These are phyloP conservation scores for Candolleomyces aberdarensis DNA, from an alignment of 768 basidiomycete species.

Conservation along the genomic window DNA sequence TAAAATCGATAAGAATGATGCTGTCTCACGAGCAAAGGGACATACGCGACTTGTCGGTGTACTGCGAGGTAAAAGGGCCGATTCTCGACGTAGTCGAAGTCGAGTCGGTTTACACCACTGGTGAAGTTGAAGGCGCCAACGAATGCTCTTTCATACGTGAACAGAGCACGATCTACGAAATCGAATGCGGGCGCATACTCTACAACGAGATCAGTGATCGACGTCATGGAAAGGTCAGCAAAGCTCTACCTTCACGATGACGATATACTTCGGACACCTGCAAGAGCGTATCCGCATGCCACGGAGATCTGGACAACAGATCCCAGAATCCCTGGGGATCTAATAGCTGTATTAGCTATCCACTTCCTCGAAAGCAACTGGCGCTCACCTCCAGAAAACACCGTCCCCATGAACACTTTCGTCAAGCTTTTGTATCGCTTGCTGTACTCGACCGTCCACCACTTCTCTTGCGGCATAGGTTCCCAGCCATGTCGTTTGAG, in stretches of 20 bases:
- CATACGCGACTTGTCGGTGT: slow-evolving; percentile 79
- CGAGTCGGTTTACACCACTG: slow-evolving; percentile 75
- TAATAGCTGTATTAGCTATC: slow-evolving; percentile 21
- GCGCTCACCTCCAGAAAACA: slow-evolving; percentile 73
- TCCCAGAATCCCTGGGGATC: slow-evolving; percentile 79
- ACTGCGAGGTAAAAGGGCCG: slow-evolving; percentile 89
- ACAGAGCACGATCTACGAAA: slow-evolving; percentile 88
- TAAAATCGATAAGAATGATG: slow-evolving; percentile 22
- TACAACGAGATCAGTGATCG: slow-evolving; percentile 21
- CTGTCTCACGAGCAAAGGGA: background rate
- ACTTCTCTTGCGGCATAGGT: slow-evolving; percentile 56
- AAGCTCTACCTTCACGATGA: slow-evolving; percentile 74
- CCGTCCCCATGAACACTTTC: slow-evolving; percentile 74
- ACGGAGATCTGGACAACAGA: slow-evolving; percentile 74
- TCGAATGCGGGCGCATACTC: slow-evolving; percentile 85
- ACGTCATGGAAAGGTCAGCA: background rate
- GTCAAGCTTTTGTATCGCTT: slow-evolving; percentile 82
- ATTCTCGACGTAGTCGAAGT: slow-evolving; percentile 90
- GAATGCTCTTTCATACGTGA: slow-evolving; percentile 89
- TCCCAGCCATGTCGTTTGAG: slow-evolving; percentile 36
- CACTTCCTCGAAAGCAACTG: background rate
- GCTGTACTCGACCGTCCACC: slow-evolving; percentile 89
- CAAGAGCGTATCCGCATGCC: slow-evolving; percentile 90
- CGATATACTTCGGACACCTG: slow-evolving; percentile 83
- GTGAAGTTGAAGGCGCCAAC: slow-evolving; percentile 85